A percentile compares a stretch with the other conserved stretches of the same genome.
Conservation (phyloP, 148 eudicot genomes). For the Chenopodium suecicum region DNA sequence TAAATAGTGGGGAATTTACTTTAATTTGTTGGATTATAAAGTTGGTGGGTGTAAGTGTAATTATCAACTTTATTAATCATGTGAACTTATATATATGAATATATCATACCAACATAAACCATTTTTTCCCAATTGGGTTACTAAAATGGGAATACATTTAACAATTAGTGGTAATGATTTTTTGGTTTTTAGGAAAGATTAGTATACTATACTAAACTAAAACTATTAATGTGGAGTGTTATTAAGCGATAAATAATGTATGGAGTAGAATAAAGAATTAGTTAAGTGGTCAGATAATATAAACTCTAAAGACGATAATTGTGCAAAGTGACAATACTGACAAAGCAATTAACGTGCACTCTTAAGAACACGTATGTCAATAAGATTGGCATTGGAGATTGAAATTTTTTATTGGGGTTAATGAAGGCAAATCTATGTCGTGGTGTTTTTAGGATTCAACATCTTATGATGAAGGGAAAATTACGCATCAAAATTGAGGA, state of each 20-base stretch:
- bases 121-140: background rate
- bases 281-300: background rate
- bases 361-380: background rate
- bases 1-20: background rate
- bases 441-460: conserved; percentile 1
- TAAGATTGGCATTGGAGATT: conserved; percentile 3
- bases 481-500: conserved; percentile 19
- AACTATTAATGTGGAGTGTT: too few species aligned
- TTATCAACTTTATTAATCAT: background rate
- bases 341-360: conserved; percentile 5
- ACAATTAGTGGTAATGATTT: too few species aligned
- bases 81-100: background rate
- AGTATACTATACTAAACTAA: too few species aligned
- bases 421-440: conserved; percentile 35
- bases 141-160: too few species aligned
- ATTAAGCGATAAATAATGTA: too few species aligned
- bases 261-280: too few species aligned
- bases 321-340: background rate
- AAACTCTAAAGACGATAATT: background rate
- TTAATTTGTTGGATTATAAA: background rate
- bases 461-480: background rate
- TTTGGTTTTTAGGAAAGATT: too few species aligned
- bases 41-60: background rate
- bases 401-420: background rate
- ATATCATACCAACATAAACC: background rate